Conservation (phyloP, 148 eudicot species). For the Rhododendron molle region DNA sequence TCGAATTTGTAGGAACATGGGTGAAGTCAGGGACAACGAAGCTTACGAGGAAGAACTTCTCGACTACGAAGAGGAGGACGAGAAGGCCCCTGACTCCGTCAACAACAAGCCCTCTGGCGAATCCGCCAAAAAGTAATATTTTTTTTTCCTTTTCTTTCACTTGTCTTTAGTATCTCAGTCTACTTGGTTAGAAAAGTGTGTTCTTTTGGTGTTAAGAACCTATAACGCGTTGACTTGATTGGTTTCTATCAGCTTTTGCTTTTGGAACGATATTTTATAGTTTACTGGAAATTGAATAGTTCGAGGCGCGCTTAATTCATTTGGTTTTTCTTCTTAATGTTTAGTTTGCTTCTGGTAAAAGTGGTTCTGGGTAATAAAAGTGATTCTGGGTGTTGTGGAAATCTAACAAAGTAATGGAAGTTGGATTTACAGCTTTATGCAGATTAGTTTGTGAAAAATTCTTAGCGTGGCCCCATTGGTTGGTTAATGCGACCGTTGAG, state of each 20-base stretch:
- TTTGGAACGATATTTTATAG: background rate
- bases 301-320: background rate
- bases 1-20: constrained; percentile 24
- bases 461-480: too few relatives aligned
- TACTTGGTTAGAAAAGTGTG: background rate
- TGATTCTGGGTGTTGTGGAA: background rate
- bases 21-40: constrained; percentile 45
- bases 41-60: constrained; percentile 60
- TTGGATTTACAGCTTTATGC: background rate
- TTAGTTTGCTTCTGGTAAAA: background rate
- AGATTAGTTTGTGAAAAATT: background rate
- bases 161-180: background rate
- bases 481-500: background rate
- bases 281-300: background rate
- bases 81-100: constrained; percentile 43
- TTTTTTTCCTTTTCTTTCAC: background rate
- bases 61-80: constrained; percentile 62
- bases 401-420: background rate
- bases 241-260: background rate
- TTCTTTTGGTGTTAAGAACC: background rate
- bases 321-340: background rate
- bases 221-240: background rate
- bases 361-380: background rate
- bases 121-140: constrained; percentile 43
- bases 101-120: constrained; percentile 37